Evolutionary conservation across 1,284 basidiomycete genomes (phyloP).

Genomic region (Moesziomyces parantarcticus): DNA sequence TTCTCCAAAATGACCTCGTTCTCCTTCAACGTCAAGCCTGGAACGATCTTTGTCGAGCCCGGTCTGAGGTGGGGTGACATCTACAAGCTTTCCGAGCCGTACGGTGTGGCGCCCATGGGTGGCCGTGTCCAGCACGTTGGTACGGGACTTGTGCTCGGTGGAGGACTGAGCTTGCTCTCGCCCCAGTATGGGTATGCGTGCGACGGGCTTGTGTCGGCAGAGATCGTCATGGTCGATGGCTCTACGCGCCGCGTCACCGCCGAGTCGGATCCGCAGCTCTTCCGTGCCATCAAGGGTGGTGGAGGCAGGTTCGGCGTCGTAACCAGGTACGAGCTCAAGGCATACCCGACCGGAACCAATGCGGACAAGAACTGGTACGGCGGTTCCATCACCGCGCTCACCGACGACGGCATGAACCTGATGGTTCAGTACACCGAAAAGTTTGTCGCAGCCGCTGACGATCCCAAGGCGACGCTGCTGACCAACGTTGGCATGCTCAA

Average conservation of each 20-base stretch:
- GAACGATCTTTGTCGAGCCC: slow-evolving; percentile 21
- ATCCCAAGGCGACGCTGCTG: slow-evolving; percentile 27
- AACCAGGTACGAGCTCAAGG: slow-evolving; percentile 30
- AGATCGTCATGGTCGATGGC: slow-evolving; percentile 35
- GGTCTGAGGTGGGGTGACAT: slow-evolving; percentile 44
- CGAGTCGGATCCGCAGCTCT: slow-evolving; percentile 11
- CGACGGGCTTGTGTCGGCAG: slow-evolving; percentile 26
- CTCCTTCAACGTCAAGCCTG: slow-evolving; percentile 3
- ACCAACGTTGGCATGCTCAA: slow-evolving; percentile 32
- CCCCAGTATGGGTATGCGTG: slow-evolving; percentile 45
- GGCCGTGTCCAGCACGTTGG: slow-evolving; percentile 43
- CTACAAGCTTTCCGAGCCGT: slow-evolving; percentile 14
- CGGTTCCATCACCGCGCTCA: slow-evolving; percentile 16
- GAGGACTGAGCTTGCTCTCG: slow-evolving; percentile 38
- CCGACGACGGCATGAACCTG: slow-evolving; percentile 5
- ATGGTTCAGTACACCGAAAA: slow-evolving; percentile 20
- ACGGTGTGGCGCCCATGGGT: slow-evolving; percentile 36
- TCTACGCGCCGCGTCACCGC: slow-evolving; percentile 6
- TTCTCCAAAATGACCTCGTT: slow-evolving; percentile 30
- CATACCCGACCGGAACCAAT: slow-evolving; percentile 17
- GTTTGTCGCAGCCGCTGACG: slow-evolving; percentile 23
- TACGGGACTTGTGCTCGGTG: slow-evolving; percentile 47
- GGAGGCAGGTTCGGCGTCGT: slow-evolving; percentile 52
- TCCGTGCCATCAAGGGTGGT: slow-evolving; percentile 48
- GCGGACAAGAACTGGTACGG: slow-evolving; percentile 35